Base-by-base conservation (phyloP, 2,329 filamentous ascomycete genomes). In the Fusarium dimerum region DNA sequence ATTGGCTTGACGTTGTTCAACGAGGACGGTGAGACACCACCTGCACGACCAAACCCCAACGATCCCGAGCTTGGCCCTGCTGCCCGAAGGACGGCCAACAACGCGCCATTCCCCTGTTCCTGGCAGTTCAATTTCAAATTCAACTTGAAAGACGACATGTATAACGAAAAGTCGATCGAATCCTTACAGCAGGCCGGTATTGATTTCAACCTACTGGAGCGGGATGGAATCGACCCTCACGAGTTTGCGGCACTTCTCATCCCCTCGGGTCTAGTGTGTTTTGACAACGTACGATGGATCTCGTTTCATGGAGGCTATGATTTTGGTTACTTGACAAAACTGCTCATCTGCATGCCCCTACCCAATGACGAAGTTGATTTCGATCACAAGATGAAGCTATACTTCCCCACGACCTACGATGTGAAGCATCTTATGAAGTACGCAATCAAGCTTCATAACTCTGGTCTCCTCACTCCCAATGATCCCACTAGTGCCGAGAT, bases 111-210 rank as follows among this genome's bases (percentile, higher is more conserved):
- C 53, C 93, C 90, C 15, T 95, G 89, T 68, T 95, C 93, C 16
- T 99, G 94, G 94, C 93, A 97, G 64, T 99, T 99, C 81, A 97
- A 99, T 78, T 99, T 99, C 75, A 88, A 92, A 64, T 99, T 97
- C 73, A 94, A 91, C 2, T 80, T 97, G 10, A 89, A 94, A 61
- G 86, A 93, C 39, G 94, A 99, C 74, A 99, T 99, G 94, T 97
- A 95, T 75, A 94, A 95, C 58, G 89, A 96, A 69, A 89, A 92
- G 52, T 97, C 92, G 15, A 97, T 97, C 61, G 89, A 94, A 60
- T 91, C 96, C 63, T 82, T 97, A 17, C 87, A 91, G 63, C 88
- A 90, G 65, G 90, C 91, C 2, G 94, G 94, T n/a, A 92, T 97
- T 56, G 91, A 97, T 71, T 97, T 99, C 60, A 80, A 83, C 48